A percentile compares a stretch with the other conserved stretches of the same genome.
These are phyloP conservation scores for Myxozyma lipomycoides DNA, from an alignment of 805 yeast genomes.

Conservation along the genomic window DNA sequence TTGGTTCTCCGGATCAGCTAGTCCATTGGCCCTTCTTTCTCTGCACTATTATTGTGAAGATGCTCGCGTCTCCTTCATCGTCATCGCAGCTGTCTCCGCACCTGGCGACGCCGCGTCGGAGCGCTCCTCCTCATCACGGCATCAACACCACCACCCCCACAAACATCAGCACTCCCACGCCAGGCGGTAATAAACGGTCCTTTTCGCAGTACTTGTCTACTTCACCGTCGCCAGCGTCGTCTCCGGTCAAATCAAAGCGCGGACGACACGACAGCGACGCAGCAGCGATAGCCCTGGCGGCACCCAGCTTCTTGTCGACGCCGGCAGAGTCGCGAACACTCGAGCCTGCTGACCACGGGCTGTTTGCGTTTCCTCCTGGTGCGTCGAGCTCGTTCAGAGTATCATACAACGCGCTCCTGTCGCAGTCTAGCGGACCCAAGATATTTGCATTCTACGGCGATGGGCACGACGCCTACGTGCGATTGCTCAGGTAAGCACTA, in stretches of 20 bases:
- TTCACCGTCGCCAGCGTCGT: neutral
- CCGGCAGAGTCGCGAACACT: constrained; percentile 1
- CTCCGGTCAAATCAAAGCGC: neutral
- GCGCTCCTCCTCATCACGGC: neutral
- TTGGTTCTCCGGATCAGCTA: too few relatives aligned
- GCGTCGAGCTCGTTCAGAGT: constrained; percentile 8
- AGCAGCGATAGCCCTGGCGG: neutral
- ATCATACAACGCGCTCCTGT: neutral
- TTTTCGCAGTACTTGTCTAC: neutral
- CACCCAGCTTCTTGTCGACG: constrained; percentile 3
- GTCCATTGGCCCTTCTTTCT: too few relatives aligned
- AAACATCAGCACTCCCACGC: too few relatives aligned
- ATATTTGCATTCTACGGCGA: constrained; percentile 12
- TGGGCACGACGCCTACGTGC: constrained; percentile 5
- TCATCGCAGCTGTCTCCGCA: neutral
- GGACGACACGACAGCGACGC: neutral
- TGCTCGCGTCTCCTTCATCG: too few relatives aligned
- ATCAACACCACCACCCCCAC: neutral
- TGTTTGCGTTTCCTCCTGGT: constrained; percentile 5
- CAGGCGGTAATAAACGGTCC: neutral
- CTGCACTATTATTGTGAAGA: too few relatives aligned
- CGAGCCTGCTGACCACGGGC: constrained; percentile 6
- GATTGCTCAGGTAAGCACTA: constrained; percentile 5
- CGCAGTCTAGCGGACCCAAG: constrained; percentile 10
- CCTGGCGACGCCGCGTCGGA: neutral